Evolutionary conservation across 345 rosid species (phyloP).

Genomic region (Leavenworthia alabamica): DNA sequence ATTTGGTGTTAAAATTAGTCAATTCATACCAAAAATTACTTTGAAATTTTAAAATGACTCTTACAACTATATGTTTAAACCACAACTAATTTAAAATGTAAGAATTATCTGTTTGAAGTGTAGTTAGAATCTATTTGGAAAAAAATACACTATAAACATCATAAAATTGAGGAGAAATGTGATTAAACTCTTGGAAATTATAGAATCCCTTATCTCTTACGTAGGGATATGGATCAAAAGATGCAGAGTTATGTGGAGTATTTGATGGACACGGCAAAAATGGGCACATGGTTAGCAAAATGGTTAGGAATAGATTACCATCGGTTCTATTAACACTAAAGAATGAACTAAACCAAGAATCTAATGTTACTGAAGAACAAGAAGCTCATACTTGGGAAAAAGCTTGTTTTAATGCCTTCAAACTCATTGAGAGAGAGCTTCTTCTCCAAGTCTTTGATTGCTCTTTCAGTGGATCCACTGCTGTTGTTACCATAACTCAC

Average conservation of each 20-base stretch:
- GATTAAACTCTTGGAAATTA: background rate
- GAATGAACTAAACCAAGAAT: conserved; percentile 28
- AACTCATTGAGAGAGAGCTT: conserved; percentile 67
- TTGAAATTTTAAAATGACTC: background rate
- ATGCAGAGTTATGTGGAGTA: conserved; percentile 59
- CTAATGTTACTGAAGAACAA: conserved; percentile 16
- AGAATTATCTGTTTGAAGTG: background rate
- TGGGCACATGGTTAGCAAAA: conserved; percentile 70
- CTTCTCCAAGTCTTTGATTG: conserved; percentile 57
- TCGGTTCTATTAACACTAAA: conserved; percentile 46
- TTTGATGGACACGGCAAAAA: conserved; percentile 88
- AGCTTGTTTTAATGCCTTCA: conserved; percentile 49
- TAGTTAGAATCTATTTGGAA: background rate
- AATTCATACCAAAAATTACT: background rate
- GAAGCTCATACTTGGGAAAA: conserved; percentile 18
- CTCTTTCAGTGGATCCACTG: conserved; percentile 79
- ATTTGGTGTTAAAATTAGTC: no score
- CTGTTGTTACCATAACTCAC: conserved; percentile 62
- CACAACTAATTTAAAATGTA: background rate
- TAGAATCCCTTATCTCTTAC: background rate
- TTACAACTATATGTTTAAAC: background rate
- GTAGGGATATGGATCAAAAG: conserved; percentile 52
- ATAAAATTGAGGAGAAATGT: background rate
- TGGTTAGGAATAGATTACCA: conserved; percentile 60
- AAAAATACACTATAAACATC: background rate